Evolutionary conservation across 2,329 filamentous ascomycete genomes (phyloP), one percentile per base, ranked within the genome.

Genomic region (Fusarium succisae): DNA sequence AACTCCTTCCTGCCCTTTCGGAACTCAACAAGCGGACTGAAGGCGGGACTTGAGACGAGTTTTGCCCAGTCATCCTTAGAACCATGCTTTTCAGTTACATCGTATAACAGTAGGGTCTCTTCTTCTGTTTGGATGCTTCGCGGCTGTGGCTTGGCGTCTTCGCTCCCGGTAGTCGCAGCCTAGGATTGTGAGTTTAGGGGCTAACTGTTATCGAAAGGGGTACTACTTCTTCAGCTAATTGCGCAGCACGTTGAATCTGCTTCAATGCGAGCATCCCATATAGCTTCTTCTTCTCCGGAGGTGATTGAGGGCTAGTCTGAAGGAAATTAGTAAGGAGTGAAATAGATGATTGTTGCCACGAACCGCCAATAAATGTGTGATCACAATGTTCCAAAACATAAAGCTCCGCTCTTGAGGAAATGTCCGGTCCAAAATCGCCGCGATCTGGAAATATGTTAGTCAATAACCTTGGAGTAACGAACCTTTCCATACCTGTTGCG

Each of bases 341-440:
- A 41, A 53, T 15, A 8, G 14, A 53, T 22, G 28, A 13, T 12
- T 14, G 14, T 15, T 22, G 14, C n/a, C 26, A 78, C 85, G 76
- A 78, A 90, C 88, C 61, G 88, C 86, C 61, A 90, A 83, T 38
- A 90, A 76, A 68, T 87, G 86, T 0, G 87, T 90, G 22, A 88
- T 82, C 26, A 84, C 81, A 71, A 90, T 89, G 69, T 87, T 89
- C 84, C 85, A 88, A 69, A 89, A 90, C 78, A 89, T 82, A 63
- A 85, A 87, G 5, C 81, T 80, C 37, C 85, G 82, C 28, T 89
- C 87, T 35, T 83, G 80, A 5, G 86, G 81, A 56, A 87, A 86
- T 1, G 86, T 85, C 76, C 86, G 86, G 68, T 90, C 88, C 32
- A 90, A 75, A 1, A 86, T 84, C 3, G 86, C 86, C 0, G 88